Evolutionary conservation across 106 monocot genomes (phyloP), one percentile per base, ranked within the genome.

Genomic region (Dioscorea zingiberensis): DNA sequence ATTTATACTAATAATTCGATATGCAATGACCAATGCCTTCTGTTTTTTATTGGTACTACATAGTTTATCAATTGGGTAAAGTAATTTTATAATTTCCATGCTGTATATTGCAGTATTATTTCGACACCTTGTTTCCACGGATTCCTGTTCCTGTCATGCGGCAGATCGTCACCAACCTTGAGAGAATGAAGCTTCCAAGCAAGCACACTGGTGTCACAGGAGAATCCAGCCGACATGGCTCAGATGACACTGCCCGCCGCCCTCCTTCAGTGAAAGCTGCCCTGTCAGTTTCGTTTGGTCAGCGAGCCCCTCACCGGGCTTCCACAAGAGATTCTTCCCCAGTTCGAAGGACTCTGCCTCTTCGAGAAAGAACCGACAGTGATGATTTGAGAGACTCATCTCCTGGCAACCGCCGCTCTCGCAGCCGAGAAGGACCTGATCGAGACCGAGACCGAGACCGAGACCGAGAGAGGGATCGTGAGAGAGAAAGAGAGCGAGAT

Each of bases 201-300:
- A 90, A 94, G 71, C 81, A 69, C 8, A 82, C 78, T 49, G 90
- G 94, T 1, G 71, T 76, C 3, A 94, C 94, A 27, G 94, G 94
- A 21, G 94, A 94, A 29, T 76, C 90, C 2, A 87, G 54, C 26
- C 87, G 90, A 10, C 81, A 80, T 48, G 94, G 90, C 23, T 80
- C 87, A 46, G 87, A 90, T 32, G 90, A 94, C 27, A 85, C 82
- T 65, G 90, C 90, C 21, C 87, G 85, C 25, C 74, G 94, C 3
- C 94, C 87, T 26, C 94, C 94, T 24, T 90, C 94, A 24, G 90
- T 94, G 45, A 94, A 94, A 72, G 94, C 94, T 67, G 59, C 90
- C 22, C 74, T 94, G 9, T 94, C 87, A 0, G 94, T 94, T 24
- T 94, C 94, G 17, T 94, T 94, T 73, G 94, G 94, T 17, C 94